Conservation (phyloP, 495 filamentous ascomycete genomes). For the Pseudoneurospora amorphoporcata region DNA sequence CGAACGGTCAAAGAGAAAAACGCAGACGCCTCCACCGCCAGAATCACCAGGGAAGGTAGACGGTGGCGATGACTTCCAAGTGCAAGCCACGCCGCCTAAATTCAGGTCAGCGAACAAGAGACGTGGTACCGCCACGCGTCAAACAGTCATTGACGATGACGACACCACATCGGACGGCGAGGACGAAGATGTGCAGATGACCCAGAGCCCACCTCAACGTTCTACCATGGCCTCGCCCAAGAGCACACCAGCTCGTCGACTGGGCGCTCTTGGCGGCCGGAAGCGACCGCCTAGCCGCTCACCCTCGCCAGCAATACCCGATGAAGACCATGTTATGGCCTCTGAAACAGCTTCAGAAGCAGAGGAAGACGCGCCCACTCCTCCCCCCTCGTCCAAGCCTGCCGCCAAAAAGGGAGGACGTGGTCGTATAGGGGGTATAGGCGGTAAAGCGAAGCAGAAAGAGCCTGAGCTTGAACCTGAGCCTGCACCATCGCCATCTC, state of each 20-base stretch:
- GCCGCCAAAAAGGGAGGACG: constrained; percentile 20
- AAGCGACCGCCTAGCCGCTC: constrained; percentile 5
- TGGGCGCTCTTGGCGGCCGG: constrained; percentile 22
- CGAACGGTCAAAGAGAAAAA: constrained; percentile 12
- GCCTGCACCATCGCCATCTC: constrained; percentile 9
- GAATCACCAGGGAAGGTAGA: not conserved
- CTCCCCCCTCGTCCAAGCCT: constrained; percentile 10
- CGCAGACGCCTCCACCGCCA: constrained; percentile 3
- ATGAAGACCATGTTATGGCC: not conserved
- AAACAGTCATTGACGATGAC: constrained; percentile 15
- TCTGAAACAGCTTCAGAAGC: constrained; percentile 35
- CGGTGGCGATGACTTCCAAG: constrained; percentile 40
- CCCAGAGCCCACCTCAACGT: constrained; percentile 5
- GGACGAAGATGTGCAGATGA: constrained; percentile 10
- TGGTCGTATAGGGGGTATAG: constrained; percentile 35
- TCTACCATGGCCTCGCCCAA: not conserved
- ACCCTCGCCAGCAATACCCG: constrained; percentile 4
- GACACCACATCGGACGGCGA: constrained; percentile 26
- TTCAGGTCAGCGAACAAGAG: constrained; percentile 12
- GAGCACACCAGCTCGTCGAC: not conserved
- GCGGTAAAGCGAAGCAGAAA: constrained; percentile 2
- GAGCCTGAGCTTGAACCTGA: not conserved
- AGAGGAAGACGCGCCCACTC: constrained; percentile 10
- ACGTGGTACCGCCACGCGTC: not conserved
- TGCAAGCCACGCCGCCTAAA: constrained; percentile 36